Evolutionary conservation across 306 rosid species (phyloP).

Genomic region (Quillaja saponaria): DNA sequence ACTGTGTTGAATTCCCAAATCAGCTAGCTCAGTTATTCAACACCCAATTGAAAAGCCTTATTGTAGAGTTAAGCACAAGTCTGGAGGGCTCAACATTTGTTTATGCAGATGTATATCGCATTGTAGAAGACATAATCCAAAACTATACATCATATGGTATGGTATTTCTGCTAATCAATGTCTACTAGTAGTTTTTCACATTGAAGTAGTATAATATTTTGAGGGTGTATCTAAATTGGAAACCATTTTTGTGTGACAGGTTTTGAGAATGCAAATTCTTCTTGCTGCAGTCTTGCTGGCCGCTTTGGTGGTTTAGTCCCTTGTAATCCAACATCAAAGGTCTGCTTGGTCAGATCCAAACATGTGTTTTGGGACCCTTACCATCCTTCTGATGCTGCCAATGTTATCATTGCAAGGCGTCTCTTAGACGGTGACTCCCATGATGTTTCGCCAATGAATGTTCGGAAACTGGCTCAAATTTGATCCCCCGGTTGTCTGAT

Average conservation of each 20-base stretch:
- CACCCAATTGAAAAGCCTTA: conserved; percentile 44
- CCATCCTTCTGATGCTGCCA: conserved; percentile 71
- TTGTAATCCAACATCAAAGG: conserved; percentile 50
- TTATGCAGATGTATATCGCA: conserved; percentile 64
- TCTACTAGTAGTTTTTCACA: not conserved
- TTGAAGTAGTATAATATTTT: too few species aligned
- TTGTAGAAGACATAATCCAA: conserved; percentile 53
- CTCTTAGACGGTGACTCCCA: conserved; percentile 46
- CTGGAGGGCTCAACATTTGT: conserved; percentile 49
- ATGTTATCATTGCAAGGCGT: conserved; percentile 46
- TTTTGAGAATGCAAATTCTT: conserved; percentile 49
- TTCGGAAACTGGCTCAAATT: conserved; percentile 42
- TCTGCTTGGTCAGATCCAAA: conserved; percentile 59
- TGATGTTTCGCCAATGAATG: conserved; percentile 55
- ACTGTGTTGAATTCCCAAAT: conserved; percentile 52
- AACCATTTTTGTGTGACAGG: conserved; percentile 33
- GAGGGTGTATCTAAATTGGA: not conserved
- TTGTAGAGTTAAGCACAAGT: conserved; percentile 41
- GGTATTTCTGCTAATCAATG: conserved; percentile 23
- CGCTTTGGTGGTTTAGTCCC: conserved; percentile 63
- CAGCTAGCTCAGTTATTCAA: conserved; percentile 55
- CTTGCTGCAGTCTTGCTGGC: conserved; percentile 67
- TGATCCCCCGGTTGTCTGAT: conserved; percentile 15
- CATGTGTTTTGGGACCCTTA: conserved; percentile 71
- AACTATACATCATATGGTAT: conserved; percentile 50